These are phyloP conservation scores for Lojkania enalia DNA, from an alignment of 2,329 filamentous ascomycete species.

Conservation along the genomic window DNA sequence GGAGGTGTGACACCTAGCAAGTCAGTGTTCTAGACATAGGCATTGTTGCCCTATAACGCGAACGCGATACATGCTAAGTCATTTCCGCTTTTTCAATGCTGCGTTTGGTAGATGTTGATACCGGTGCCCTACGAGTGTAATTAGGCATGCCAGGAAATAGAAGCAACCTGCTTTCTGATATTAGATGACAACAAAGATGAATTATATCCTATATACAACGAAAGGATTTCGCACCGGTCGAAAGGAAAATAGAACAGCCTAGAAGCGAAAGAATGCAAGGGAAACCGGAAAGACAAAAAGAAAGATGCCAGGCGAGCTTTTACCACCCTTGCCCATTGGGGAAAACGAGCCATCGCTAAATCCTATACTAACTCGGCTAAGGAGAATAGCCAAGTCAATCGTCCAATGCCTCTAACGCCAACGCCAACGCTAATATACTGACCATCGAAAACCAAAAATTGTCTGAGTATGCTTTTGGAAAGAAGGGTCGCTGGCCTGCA, in stretches of 20 bases:
- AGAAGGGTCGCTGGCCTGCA: conserved; percentile 6
- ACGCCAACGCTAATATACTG: conserved; percentile 14
- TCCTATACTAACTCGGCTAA: conserved; percentile 1
- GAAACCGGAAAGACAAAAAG: not conserved
- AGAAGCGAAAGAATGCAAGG: not conserved
- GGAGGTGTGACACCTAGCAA: no score
- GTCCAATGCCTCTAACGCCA: not conserved
- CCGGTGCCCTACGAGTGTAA: no score
- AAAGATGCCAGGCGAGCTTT: not conserved
- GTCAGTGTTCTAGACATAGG: no score
- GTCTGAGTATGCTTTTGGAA: conserved; percentile 14
- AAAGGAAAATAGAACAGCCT: not conserved
- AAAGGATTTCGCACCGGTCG: not conserved
- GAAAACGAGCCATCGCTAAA: conserved; percentile 9
- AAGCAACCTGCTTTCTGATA: no score
- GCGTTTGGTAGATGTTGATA: no score
- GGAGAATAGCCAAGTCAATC: not conserved
- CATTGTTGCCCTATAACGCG: no score
- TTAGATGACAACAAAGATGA: not conserved
- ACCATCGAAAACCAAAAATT: conserved; percentile 2
- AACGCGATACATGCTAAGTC: no score
- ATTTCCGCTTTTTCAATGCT: no score
- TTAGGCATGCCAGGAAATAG: no score
- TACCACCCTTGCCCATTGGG: not conserved
- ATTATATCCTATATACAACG: not conserved